Percentiles rank a stretch among this genome's conserved stretches.
Evolutionary conservation across 768 basidiomycete species (phyloP).

Genomic region (Lactarius indigo): DNA sequence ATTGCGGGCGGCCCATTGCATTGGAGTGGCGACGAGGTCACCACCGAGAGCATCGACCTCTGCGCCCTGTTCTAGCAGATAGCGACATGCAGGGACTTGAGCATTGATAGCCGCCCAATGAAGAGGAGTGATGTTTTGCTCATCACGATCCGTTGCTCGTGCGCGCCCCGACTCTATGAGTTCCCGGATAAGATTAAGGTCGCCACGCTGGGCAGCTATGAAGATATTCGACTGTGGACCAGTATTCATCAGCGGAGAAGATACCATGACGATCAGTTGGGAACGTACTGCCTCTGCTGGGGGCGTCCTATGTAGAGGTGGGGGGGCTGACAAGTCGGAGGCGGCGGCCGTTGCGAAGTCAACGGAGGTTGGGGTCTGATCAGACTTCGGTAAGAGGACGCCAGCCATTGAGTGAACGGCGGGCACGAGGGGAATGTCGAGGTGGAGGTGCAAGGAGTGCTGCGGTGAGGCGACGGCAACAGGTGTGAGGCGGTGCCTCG

Average conservation of each 20-base stretch:
- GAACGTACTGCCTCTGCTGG: conserved; percentile 10
- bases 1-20: conserved; percentile 98
- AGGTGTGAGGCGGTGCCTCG: neutral
- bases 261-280: neutral
- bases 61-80: conserved; percentile 87
- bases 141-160: conserved; percentile 73
- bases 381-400: conserved; percentile 46
- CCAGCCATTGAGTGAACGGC: conserved; percentile 11
- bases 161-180: conserved; percentile 72
- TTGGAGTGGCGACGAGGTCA: conserved; percentile 88
- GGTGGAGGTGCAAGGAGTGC: neutral
- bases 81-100: conserved; percentile 83
- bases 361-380: conserved; percentile 48
- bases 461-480: neutral
- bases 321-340: conserved; percentile 39
- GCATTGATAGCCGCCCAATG: conserved; percentile 99
- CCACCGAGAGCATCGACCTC: conserved; percentile 94
- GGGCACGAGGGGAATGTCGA: neutral
- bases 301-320: neutral
- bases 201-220: conserved; percentile 84
- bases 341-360: conserved; percentile 38
- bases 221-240: conserved; percentile 60
- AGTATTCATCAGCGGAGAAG: neutral
- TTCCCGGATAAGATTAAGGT: conserved; percentile 57
- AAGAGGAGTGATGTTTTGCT: conserved; percentile 89